phyloP scores from a whole-genome alignment of 768 basidiomycete species.

The Naganishia kalamii region DNA sequence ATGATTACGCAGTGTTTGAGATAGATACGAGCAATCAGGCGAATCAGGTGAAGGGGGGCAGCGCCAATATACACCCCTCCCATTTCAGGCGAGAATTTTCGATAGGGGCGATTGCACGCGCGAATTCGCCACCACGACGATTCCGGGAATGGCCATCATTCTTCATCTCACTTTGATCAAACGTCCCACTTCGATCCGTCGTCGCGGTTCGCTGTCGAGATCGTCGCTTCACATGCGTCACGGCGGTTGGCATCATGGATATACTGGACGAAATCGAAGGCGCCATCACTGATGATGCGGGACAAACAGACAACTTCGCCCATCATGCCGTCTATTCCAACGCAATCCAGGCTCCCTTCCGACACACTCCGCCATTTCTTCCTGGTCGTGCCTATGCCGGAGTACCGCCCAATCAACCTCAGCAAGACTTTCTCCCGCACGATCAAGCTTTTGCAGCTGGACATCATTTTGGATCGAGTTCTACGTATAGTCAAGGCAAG shows the following conservation, averaged over 20 bases:
- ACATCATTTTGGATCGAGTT: neutral
- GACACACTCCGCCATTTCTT: neutral
- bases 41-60: too few species aligned
- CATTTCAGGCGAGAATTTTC: too few species aligned
- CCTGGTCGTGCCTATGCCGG: neutral
- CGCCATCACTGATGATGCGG: constrained; percentile 8
- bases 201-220: too few species aligned
- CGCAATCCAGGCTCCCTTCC: neutral
- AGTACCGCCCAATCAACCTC: neutral
- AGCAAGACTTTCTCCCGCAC: neutral
- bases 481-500: constrained; percentile 2
- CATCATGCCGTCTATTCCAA: neutral
- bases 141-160: too few species aligned
- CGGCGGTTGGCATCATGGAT: neutral
- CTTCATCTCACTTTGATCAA: too few species aligned
- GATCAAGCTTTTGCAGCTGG: neutral
- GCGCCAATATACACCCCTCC: too few species aligned
- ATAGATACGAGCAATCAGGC: too few species aligned
- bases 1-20: too few species aligned
- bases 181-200: too few species aligned
- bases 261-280: constrained; percentile 12
- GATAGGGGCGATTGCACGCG: too few species aligned
- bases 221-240: too few species aligned
- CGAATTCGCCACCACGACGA: too few species aligned
- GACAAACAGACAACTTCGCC: neutral